Evolutionary conservation across 169 alveolate species (phyloP).

Genomic region (Babesia bovis): DNA sequence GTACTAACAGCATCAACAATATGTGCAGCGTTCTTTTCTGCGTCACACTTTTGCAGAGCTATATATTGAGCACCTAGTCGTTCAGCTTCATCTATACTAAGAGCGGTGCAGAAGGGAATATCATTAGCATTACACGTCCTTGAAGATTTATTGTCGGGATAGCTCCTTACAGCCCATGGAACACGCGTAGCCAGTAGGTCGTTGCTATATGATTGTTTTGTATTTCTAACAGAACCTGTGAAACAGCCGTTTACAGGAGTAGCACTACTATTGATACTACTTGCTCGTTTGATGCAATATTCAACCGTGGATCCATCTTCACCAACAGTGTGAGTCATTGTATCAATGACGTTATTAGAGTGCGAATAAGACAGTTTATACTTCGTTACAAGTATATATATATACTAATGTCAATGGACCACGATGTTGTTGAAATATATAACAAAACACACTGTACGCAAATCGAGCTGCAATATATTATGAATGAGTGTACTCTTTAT

Average conservation of each 20-base stretch:
- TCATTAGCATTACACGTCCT: constrained; percentile 2
- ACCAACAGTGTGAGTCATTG: too few relatives aligned
- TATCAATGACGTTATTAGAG: too few relatives aligned
- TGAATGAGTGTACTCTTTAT: too few relatives aligned
- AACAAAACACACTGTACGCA: too few relatives aligned
- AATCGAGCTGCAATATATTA: too few relatives aligned
- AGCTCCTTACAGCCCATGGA: constrained; percentile 39
- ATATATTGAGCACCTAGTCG: constrained; percentile 53
- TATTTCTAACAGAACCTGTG: constrained; percentile 6
- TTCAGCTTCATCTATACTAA: constrained; percentile 23
- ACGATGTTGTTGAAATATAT: too few relatives aligned
- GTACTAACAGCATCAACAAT: constrained; percentile 40
- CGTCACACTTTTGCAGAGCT: constrained; percentile 44
- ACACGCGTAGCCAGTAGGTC: constrained; percentile 9
- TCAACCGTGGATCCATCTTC: constrained; percentile 10
- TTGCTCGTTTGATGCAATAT: background rate
- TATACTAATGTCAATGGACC: too few relatives aligned
- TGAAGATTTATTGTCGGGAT: background rate
- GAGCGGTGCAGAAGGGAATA: constrained; percentile 52
- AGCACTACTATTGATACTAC: background rate
- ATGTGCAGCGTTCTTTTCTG: background rate
- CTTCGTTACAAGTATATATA: too few relatives aligned
- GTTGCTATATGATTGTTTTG: background rate
- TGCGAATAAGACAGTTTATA: too few relatives aligned
- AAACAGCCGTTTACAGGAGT: constrained; percentile 19